These are phyloP conservation scores for Geotrichum cucujoidarum DNA, from an alignment of 1,139 yeast species.

Conservation along the genomic window DNA sequence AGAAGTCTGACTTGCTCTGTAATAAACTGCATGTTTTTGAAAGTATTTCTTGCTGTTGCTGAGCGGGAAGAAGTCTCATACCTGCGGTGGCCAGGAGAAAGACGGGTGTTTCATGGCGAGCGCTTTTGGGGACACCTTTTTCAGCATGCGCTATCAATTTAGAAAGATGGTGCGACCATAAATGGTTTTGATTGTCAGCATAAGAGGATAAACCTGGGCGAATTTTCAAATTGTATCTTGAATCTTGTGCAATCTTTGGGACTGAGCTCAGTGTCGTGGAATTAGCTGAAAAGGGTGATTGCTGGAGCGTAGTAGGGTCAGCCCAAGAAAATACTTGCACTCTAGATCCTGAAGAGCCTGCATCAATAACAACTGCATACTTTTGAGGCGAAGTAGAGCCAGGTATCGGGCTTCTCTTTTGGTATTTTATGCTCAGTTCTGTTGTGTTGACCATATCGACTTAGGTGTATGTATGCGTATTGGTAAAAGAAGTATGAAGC, in stretches of 20 bases:
- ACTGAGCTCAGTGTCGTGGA: slow-evolving; percentile 20
- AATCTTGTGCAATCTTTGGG: slow-evolving; percentile 41
- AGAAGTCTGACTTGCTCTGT: slow-evolving; percentile 49
- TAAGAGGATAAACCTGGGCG: slow-evolving; percentile 66
- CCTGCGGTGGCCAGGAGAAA: slow-evolving; percentile 84
- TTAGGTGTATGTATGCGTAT: too few relatives aligned
- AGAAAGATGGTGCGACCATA: slow-evolving; percentile 58
- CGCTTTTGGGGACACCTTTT: slow-evolving; percentile 57
- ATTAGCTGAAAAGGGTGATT: slow-evolving; percentile 1
- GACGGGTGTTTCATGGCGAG: slow-evolving; percentile 65
- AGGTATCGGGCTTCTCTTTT: slow-evolving; percentile 5
- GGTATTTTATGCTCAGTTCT: neutral
- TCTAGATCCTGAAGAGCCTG: slow-evolving; percentile 80
- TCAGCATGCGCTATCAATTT: slow-evolving; percentile 53
- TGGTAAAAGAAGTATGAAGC: too few relatives aligned
- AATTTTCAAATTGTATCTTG: slow-evolving; percentile 54
- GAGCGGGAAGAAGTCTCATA: slow-evolving; percentile 59
- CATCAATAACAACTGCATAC: slow-evolving; percentile 71
- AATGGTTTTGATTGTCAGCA: slow-evolving; percentile 37
- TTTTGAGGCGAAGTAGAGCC: slow-evolving; percentile 31
- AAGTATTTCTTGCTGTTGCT: slow-evolving; percentile 51
- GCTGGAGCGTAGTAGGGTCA: slow-evolving; percentile 35
- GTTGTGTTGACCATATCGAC: too few relatives aligned
- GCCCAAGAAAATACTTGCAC: slow-evolving; percentile 70
- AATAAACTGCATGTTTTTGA: slow-evolving; percentile 51